Evolutionary conservation across 192 early-diverging fungal species (phyloP).

Genomic region (Backusella morwellensis): DNA sequence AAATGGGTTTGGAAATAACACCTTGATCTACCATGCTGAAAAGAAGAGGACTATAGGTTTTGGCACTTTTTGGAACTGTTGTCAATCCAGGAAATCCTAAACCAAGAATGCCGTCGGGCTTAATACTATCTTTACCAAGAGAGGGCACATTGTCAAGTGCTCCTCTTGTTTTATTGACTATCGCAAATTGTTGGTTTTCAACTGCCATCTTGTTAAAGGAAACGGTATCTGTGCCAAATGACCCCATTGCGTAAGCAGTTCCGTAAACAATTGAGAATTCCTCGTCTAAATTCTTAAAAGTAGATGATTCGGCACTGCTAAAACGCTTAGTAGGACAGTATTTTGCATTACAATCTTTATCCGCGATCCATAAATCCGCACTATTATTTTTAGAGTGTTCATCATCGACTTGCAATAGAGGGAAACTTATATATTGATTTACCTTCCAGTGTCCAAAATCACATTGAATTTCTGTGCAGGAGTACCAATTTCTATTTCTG

Average conservation of each 20-base stretch:
- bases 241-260: conserved; percentile 16
- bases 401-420: too few relatives aligned
- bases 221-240: conserved; percentile 28
- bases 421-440: neutral
- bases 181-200: conserved; percentile 28
- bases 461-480: conserved; percentile 29
- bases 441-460: conserved; percentile 31
- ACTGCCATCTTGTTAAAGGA: conserved; percentile 16
- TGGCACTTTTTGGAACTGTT: neutral
- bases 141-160: conserved; percentile 17
- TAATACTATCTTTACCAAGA: neutral
- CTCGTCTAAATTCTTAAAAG: neutral
- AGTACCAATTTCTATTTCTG: conserved; percentile 14
- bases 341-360: conserved; percentile 1
- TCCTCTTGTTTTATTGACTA: conserved; percentile 12
- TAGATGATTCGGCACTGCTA: conserved; percentile 9
- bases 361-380: conserved; percentile 29
- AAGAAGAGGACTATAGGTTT: conserved; percentile 1
- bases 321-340: conserved; percentile 13
- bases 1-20: neutral
- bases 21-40: neutral
- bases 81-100: conserved; percentile 30
- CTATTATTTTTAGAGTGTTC: neutral
- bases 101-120: conserved; percentile 33
- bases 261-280: conserved; percentile 19